Base-by-base conservation (phyloP, 495 filamentous ascomycete genomes). In the Glarea lozoyensis region DNA sequence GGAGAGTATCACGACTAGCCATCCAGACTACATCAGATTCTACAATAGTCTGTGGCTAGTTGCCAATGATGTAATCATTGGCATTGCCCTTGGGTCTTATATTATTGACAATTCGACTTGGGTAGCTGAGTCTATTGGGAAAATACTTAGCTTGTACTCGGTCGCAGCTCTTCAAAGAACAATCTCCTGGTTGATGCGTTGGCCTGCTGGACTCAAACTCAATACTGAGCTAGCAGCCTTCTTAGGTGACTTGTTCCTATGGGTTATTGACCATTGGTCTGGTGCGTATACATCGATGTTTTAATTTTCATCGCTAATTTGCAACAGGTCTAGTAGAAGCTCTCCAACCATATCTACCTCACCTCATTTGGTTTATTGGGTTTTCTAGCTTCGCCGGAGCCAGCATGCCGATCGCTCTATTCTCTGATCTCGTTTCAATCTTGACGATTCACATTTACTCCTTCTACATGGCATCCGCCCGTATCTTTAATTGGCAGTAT, bases 41-140 rank as follows among this genome's bases (percentile, higher is more conserved):
- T 99, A 95, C 61, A 97, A 96, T 64, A 95, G 88, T 53, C 68
- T 99, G 15, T 99, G 92, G 92, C 84, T 99, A 17, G 92, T 99
- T 13, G 88, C 88, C 16, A 99, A 99, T 60, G 92, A 99, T 65
- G 82, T 96, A 23, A 99, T 99, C 44, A 99, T 99, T 27, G 93
- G 92, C 11, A 95, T 97, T 54, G 93, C 92, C 4, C 63, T 97
- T 12, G 92, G 92, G 0, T 92, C 88, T 0, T 97, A 95, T 60
- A 94, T 99, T 51, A 92, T 97, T 41, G 92, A 97, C 56, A 96
- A 97, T 55, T 78, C 87, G 1, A 72, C 76, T 35, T 86, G 80
- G 76, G 87, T 96, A 11, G 88, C 87, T 18, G 73, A 77, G 42
- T 81, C 85, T 54, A 87, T 97, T 48, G 84, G 85, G 56, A 70